A percentile compares a stretch with the other conserved stretches of the same genome.
Conservation (phyloP, 2,329 filamentous ascomycete species). For the Dothiorella sarmentorum region DNA sequence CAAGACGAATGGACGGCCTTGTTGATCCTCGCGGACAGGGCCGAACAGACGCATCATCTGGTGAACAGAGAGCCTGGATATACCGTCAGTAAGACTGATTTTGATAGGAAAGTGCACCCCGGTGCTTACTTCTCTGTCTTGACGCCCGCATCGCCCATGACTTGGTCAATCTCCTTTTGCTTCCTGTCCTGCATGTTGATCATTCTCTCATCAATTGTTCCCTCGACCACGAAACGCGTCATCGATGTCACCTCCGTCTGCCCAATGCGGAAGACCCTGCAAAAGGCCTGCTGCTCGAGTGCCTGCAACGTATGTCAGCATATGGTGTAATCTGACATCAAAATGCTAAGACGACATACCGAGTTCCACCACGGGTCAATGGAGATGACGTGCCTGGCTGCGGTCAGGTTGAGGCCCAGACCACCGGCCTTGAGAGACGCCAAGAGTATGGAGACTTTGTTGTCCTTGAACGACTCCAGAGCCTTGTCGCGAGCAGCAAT, state of each 20-base stretch:
- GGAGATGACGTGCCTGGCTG: slow-evolving; percentile 49
- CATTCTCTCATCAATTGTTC: slow-evolving; percentile 59
- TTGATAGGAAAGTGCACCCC: background rate
- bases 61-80: slow-evolving; percentile 29
- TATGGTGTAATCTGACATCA: background rate
- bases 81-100: background rate
- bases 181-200: slow-evolving; percentile 56
- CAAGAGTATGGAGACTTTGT: slow-evolving; percentile 48
- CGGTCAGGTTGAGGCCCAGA: slow-evolving; percentile 57
- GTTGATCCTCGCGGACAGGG: slow-evolving; percentile 35
- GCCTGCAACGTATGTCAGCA: slow-evolving; percentile 27
- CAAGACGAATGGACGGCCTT: slow-evolving; percentile 42
- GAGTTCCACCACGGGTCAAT: slow-evolving; percentile 59
- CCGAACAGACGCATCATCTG: slow-evolving; percentile 50
- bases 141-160: slow-evolving; percentile 42
- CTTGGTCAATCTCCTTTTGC: slow-evolving; percentile 40
- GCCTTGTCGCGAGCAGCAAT: slow-evolving; percentile 44
- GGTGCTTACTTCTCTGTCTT: slow-evolving; percentile 26
- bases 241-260: slow-evolving; percentile 60
- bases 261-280: slow-evolving; percentile 62
- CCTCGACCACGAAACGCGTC: slow-evolving; percentile 53
- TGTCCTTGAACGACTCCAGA: slow-evolving; percentile 46
- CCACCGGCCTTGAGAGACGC: slow-evolving; percentile 58
- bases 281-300: slow-evolving; percentile 61
- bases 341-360: background rate